Percentiles rank a stretch among this genome's conserved stretches.
Evolutionary conservation across 345 rosid species (phyloP).

Genomic region (Odontarrhena argentea): DNA sequence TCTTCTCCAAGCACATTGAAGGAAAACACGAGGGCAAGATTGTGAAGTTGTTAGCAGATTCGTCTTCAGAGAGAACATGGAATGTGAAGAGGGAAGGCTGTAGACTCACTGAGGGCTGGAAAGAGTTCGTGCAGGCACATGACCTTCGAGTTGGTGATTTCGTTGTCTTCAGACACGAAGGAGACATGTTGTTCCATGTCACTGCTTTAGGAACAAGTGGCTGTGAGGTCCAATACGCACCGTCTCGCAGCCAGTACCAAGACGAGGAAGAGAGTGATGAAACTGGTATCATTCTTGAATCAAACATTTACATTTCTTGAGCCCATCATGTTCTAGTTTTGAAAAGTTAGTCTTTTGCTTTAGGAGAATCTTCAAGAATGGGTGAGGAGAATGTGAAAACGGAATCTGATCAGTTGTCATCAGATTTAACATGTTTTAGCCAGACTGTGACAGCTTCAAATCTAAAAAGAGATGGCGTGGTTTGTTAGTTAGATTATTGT

Average conservation of each 20-base stretch:
- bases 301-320: neutral
- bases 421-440: constrained; percentile 6
- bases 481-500: neutral
- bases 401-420: neutral
- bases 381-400: neutral
- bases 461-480: neutral
- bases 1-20: constrained; percentile 20
- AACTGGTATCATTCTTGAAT: constrained; percentile 3
- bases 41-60: constrained; percentile 1
- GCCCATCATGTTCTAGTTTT: neutral
- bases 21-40: constrained; percentile 16
- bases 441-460: constrained; percentile 13
- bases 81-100: constrained; percentile 29
- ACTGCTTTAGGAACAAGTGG: constrained; percentile 13
- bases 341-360: neutral
- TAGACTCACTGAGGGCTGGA: constrained; percentile 24
- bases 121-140: constrained; percentile 22
- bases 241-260: neutral
- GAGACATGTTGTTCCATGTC: constrained; percentile 2
- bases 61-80: constrained; percentile 8
- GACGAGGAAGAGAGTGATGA: constrained; percentile 6
- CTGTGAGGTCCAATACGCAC: constrained; percentile 21
- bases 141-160: constrained; percentile 21
- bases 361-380: neutral
- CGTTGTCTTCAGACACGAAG: constrained; percentile 11